Evolutionary conservation across 2,329 filamentous ascomycete genomes (phyloP).

Genomic region (Monilinia vaccinii-corymbosi): DNA sequence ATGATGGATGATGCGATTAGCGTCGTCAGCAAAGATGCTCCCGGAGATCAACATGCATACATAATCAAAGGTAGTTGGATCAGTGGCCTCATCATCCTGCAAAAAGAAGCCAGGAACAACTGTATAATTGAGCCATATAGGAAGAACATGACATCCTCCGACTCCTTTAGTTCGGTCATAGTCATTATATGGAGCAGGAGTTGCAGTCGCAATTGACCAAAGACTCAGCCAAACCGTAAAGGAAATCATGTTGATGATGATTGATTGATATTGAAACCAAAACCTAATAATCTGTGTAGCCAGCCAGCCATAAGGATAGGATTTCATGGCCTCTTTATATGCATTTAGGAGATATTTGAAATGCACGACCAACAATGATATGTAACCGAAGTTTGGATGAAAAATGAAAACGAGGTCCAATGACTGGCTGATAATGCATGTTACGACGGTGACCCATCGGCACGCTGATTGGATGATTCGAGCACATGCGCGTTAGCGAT

Average conservation of each 20-base stretch:
- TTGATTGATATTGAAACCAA: too few relatives aligned
- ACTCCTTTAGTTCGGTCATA: neutral
- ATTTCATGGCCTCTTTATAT: neutral
- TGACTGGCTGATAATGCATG: too few relatives aligned
- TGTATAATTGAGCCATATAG: conserved; percentile 43
- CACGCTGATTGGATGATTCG: too few relatives aligned
- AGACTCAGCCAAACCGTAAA: neutral
- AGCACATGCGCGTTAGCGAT: too few relatives aligned
- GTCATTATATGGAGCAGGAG: neutral
- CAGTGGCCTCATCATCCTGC: conserved; percentile 50
- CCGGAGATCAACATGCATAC: too few relatives aligned
- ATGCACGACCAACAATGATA: neutral
- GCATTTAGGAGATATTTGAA: neutral
- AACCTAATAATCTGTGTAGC: neutral
- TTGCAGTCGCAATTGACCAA: neutral
- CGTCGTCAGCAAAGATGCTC: neutral
- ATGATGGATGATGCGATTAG: conserved; percentile 43
- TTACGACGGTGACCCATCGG: too few relatives aligned
- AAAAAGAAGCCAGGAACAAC: conserved; percentile 54
- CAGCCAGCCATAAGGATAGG: neutral
- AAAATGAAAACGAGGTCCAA: too few relatives aligned
- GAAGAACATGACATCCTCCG: neutral
- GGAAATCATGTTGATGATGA: neutral
- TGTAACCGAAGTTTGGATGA: too few relatives aligned
- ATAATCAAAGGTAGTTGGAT: conserved; percentile 52